Conservation (phyloP, 106 monocot genomes). For the Apostasia ramifera region DNA sequence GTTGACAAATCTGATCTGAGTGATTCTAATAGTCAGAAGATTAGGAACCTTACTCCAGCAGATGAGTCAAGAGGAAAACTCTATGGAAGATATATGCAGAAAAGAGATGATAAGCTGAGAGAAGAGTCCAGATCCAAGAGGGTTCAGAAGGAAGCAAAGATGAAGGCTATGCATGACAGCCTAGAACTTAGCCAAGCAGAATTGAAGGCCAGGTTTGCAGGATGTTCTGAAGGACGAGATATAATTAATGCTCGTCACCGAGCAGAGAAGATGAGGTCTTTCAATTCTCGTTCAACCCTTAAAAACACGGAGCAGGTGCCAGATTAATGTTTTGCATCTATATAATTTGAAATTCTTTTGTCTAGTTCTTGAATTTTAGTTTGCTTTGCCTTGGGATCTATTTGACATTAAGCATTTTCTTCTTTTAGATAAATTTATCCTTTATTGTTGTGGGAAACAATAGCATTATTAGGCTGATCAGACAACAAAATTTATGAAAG, state of each 20-base stretch:
- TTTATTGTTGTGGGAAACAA: no score
- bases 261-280: constrained; percentile 35
- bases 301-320: constrained; percentile 38
- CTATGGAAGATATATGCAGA: constrained; percentile 74
- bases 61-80: constrained; percentile 61
- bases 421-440: no score
- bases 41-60: constrained; percentile 16
- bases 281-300: constrained; percentile 21
- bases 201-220: constrained; percentile 49
- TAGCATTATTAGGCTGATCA: no score
- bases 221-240: constrained; percentile 27
- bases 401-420: no score
- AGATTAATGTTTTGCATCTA: not conserved
- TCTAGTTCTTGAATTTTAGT: no score
- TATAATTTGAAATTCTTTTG: no score
- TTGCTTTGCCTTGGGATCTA: no score
- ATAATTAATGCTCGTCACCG: constrained; percentile 9
- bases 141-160: constrained; percentile 59
- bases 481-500: no score
- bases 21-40: constrained; percentile 14
- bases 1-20: constrained; percentile 25
- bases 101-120: constrained; percentile 70
- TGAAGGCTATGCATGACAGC: constrained; percentile 85
- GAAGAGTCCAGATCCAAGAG: constrained; percentile 57
- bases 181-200: constrained; percentile 61